Base-by-base conservation (phyloP, 2,329 filamentous ascomycete genomes). In the Neopestalotiopsis clavispora region DNA sequence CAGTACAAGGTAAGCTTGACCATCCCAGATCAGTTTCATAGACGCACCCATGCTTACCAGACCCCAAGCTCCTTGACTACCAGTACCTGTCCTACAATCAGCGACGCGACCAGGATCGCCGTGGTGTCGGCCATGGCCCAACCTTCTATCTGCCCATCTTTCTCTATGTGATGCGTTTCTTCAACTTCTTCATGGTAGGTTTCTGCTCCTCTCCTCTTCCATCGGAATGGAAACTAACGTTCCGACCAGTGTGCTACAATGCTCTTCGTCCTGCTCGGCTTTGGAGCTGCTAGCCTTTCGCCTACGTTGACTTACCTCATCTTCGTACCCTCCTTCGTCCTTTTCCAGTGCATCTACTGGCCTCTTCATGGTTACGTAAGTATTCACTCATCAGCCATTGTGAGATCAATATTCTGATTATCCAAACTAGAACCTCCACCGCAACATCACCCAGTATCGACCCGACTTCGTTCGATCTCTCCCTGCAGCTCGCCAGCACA, bases 301-400 rank as follows among this genome's bases (percentile, higher is more conserved):
- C 14, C 59, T 20, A n/a, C 5, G 13, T 42, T 30, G 4, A 17
- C 32, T 38, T 62, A 34, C 28, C 9, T 20, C 32, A 4, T 62
- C 32, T 40, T 38, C 17, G 59, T 20, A 14, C 17, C 20, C 17
- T 4, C n/a, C 4, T 62, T 62, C n/a, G 13, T 38, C 59, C 28
- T 14, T 4, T 5, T n/a, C 13, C 59, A 62, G 9, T 34, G 13
- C 17, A 34, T 62, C 32, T 62, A 62, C 32, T 62, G 59, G 59
- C 32, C 59, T 62, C 30, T 62, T 2, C 32, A 38, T 38, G 59
- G 59, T 34, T 38, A 38, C n/a, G 59, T 62, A 62, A 10, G 59
- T 62, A 59, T 59, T 2, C 17, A 4, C 28, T 20, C 40, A 7
- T 30, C 10, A 10, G 28, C 13, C 32, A 62, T 40, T 17, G 10